Conservation (phyloP, 2,329 filamentous ascomycete species). For the Amylocarpus encephaloides region DNA sequence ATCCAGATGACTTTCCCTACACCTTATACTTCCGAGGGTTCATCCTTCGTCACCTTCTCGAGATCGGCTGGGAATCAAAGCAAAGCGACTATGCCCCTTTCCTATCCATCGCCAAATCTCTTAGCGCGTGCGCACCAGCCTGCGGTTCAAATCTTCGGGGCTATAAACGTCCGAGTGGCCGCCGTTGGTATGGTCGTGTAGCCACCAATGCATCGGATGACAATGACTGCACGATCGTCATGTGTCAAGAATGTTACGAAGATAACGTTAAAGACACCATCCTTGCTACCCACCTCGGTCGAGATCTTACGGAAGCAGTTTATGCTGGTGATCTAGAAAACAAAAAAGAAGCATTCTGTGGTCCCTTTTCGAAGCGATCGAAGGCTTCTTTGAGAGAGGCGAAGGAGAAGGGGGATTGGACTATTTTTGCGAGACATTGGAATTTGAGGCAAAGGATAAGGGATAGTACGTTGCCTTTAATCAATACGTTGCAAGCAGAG, state of each 20-base stretch:
- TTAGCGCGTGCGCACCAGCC: slow-evolving; percentile 6
- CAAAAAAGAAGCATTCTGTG: slow-evolving; percentile 8
- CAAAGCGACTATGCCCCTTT: slow-evolving; percentile 3
- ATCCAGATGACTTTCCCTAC: slow-evolving; percentile 8
- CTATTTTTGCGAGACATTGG: slow-evolving; percentile 7
- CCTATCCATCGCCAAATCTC: not conserved
- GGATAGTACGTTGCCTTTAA: not conserved
- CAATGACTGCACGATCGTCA: slow-evolving; percentile 12
- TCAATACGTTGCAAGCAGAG: slow-evolving; percentile 4
- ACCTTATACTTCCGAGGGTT: not conserved
- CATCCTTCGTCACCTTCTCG: slow-evolving; percentile 1
- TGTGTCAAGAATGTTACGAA: slow-evolving; percentile 16
- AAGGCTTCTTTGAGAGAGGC: slow-evolving; percentile 4
- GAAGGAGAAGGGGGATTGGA: slow-evolving; percentile 4
- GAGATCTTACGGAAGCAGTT: slow-evolving; percentile 9
- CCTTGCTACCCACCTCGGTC: slow-evolving; percentile 3
- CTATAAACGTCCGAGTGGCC: slow-evolving; percentile 6
- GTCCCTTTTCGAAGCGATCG: slow-evolving; percentile 10
- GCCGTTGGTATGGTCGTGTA: slow-evolving; percentile 13
- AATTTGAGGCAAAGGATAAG: not conserved
- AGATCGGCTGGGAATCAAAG: slow-evolving; percentile 5
- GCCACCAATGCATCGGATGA: not conserved
- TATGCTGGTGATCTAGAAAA: slow-evolving; percentile 4
- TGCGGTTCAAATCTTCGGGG: slow-evolving; percentile 6
- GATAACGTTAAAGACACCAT: slow-evolving; percentile 4